Evolutionary conservation across 257 asterid species (phyloP).

Genomic region (Ilex asprella): DNA sequence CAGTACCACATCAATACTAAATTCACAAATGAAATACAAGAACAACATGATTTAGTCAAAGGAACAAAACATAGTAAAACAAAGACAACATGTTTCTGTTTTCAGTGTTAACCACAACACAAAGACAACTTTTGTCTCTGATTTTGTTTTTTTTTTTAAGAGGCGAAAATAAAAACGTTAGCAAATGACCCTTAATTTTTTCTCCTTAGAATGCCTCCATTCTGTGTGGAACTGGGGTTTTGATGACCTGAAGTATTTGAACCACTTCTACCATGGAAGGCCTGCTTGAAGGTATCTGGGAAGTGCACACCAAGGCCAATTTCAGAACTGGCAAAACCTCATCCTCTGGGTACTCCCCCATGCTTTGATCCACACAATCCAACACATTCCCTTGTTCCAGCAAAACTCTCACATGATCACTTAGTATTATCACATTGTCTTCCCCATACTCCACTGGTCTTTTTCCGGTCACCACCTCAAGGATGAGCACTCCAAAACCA

Average conservation of each 20-base stretch:
- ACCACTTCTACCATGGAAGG: conserved; percentile 98
- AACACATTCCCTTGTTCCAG: conserved; percentile 72
- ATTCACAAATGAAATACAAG: background rate
- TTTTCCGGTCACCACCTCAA: conserved; percentile 73
- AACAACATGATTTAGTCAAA: background rate
- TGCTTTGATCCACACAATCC: conserved; percentile 59
- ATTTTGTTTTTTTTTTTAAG: no score
- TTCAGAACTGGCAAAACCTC: conserved; percentile 81
- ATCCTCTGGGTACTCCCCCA: conserved; percentile 71
- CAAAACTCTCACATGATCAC: conserved; percentile 70
- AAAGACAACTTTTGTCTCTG: no score
- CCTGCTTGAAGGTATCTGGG: conserved; percentile 91
- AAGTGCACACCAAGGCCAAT: conserved; percentile 83
- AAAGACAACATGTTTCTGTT: no score
- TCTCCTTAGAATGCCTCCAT: conserved; percentile 28
- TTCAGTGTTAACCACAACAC: no score
- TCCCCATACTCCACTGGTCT: conserved; percentile 82
- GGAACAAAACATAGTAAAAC: background rate
- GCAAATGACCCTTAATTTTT: background rate
- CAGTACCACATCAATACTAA: no score
- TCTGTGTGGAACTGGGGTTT: conserved; percentile 61
- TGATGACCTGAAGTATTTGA: conserved; percentile 84
- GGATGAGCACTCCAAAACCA: conserved; percentile 82
- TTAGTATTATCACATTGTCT: conserved; percentile 68
- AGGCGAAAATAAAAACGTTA: no score